A percentile compares a stretch with the other conserved stretches of the same genome.
These are phyloP conservation scores for Jasminum sambac DNA, from an alignment of 257 asterid species.

Conservation along the genomic window DNA sequence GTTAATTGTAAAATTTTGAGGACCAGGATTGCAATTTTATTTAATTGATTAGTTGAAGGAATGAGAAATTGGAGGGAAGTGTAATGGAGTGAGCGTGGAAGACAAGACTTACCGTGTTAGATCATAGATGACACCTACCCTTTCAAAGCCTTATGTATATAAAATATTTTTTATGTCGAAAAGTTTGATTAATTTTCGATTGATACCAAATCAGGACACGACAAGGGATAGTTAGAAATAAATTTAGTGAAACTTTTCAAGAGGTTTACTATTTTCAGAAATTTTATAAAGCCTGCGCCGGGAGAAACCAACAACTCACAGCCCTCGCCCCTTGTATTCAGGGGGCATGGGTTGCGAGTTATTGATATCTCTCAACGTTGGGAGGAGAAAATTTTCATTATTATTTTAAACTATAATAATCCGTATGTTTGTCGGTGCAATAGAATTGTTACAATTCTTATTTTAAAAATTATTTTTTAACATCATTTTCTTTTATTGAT, in stretches of 20 bases:
- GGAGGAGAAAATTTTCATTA: too few species aligned
- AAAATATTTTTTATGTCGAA: not conserved
- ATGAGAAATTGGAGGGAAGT: constrained; percentile 24
- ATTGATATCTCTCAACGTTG: too few species aligned
- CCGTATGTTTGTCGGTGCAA: too few species aligned
- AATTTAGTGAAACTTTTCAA: not conserved
- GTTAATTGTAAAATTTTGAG: not conserved
- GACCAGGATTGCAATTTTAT: not conserved
- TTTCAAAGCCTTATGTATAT: not conserved
- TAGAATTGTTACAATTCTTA: too few species aligned
- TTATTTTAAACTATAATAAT: too few species aligned
- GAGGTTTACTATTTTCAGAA: not conserved
- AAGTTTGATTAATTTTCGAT: not conserved
- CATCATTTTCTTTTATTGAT: too few species aligned
- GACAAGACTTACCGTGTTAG: constrained; percentile 28
- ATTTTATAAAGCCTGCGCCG: too few species aligned
- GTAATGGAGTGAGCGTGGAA: constrained; percentile 26
- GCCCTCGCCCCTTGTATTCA: too few species aligned
- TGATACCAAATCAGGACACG: not conserved
- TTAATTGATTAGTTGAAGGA: not conserved
- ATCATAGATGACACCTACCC: constrained; percentile 10
- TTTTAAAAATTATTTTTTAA: too few species aligned
- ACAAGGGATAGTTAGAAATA: not conserved
- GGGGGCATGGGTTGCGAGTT: too few species aligned
- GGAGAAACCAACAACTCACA: too few species aligned